Base-by-base conservation (phyloP, 2,329 filamentous ascomycete species). In the Neophaeococcomyces aloes region DNA sequence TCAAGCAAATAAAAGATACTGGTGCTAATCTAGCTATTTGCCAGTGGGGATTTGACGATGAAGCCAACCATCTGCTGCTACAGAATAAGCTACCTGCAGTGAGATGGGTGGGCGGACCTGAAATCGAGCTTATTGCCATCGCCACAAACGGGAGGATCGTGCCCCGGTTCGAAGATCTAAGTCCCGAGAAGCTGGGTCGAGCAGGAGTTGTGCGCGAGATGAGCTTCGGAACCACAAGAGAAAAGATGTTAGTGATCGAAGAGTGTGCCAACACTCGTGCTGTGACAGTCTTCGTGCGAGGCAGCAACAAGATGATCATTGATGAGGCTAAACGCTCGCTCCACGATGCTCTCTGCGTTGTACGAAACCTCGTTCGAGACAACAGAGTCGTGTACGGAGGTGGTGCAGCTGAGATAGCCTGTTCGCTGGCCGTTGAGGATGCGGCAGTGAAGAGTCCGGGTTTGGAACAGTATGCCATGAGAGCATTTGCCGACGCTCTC, bases 281-380 rank as follows among this genome's bases (percentile, higher is more conserved):
- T 34, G 93, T 98, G 48, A 98, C 91, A 2, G 80, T 94, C 44
- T 98, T 98, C 65, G 85, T 98, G 48, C 77, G 91, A 59, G 91
- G 91, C 59, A 94, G 87, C 74, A 98, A 98, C 77, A 98, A 96
- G 75, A 98, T 98, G 91, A 94, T 98, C 64, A 96, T 98, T 63
- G 93, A 98, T 61, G 93, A 98, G 68, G 93, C 93, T 43, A 95
- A 95, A 72, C 81, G 93, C 57, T 96, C 91, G 38, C 75, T 98
- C 47, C 93, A 98, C 64, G 91, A 98, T 65, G 91, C 91, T 46
- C 79, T 98, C 39, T 98, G 93, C 61, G 91, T 98, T 38, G 91
- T 98, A 41, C 83, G 93, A 57, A 98, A 98, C 68, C 73, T 98
- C 35, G 91, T 98, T 39, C 79, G 78, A 49, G 93, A 98, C 67